Evolutionary conservation across 2,329 filamentous ascomycete species (phyloP).

Genomic region (Penicillium sp.): DNA sequence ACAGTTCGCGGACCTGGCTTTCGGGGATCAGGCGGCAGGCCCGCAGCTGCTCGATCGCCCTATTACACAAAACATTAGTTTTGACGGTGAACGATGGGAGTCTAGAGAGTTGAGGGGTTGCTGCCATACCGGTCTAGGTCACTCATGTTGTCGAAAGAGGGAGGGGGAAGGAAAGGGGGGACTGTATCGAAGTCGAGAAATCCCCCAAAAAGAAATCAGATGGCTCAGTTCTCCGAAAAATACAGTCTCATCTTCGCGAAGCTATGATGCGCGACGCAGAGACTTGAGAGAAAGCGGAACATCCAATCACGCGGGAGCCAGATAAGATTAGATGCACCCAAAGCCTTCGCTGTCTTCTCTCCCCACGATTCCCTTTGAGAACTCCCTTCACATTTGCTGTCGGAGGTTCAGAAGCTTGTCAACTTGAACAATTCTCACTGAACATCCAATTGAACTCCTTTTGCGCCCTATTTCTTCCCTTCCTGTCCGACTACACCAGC

Average conservation of each 20-base stretch:
- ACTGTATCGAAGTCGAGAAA: constrained; percentile 12
- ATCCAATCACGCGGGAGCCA: constrained; percentile 30
- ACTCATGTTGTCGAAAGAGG: constrained; percentile 63
- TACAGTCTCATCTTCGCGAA: constrained; percentile 21
- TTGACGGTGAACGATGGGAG: constrained; percentile 5
- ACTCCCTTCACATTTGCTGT: constrained; percentile 4
- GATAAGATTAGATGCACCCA: constrained; percentile 46
- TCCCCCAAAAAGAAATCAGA: constrained; percentile 12
- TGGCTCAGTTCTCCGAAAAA: constrained; percentile 17
- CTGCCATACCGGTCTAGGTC: constrained; percentile 79
- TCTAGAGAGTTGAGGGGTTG: constrained; percentile 1
- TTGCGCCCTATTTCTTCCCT: background rate
- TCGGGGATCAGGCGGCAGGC: constrained; percentile 96
- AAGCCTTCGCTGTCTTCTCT: constrained; percentile 23
- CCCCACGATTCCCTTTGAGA: constrained; percentile 6
- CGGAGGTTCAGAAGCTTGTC: background rate
- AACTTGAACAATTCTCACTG: background rate
- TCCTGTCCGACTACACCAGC: background rate
- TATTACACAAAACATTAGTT: constrained; percentile 41
- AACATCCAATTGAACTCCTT: constrained; percentile 17
- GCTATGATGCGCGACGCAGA: constrained; percentile 18
- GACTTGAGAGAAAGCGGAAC: constrained; percentile 5
- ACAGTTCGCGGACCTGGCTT: constrained; percentile 90
- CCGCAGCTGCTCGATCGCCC: constrained; percentile 92
- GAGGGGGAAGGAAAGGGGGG: constrained; percentile 9